phyloP scores from a whole-genome alignment of 1,284 basidiomycete species.

The Austroboletus niveus region DNA sequence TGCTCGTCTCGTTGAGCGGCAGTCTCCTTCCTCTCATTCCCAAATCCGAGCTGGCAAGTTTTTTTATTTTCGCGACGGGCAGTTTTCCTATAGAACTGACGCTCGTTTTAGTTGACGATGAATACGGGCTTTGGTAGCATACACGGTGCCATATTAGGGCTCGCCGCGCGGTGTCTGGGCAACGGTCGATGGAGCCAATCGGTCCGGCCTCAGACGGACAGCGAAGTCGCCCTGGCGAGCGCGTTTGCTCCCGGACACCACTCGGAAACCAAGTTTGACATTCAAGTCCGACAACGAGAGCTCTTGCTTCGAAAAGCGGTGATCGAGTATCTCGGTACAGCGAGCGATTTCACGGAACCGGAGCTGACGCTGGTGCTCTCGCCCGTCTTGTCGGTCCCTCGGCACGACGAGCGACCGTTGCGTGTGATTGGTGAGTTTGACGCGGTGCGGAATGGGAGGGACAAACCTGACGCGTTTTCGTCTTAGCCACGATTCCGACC shows the following conservation, averaged over 20 bases:
- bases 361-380: slow-evolving; percentile 68
- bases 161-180: slow-evolving; percentile 78
- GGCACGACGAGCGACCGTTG: slow-evolving; percentile 44
- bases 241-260: slow-evolving; percentile 53
- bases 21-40: slow-evolving; percentile 67
- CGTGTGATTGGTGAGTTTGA: slow-evolving; percentile 39
- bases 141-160: slow-evolving; percentile 75
- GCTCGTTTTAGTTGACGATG: slow-evolving; percentile 47
- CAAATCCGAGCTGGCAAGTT: slow-evolving; percentile 73
- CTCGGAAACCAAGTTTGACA: slow-evolving; percentile 56
- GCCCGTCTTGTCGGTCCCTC: slow-evolving; percentile 50
- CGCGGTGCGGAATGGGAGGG: background rate
- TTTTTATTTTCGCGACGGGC: no score
- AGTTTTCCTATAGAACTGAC: slow-evolving; percentile 9
- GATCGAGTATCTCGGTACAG: slow-evolving; percentile 62
- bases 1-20: slow-evolving; percentile 71
- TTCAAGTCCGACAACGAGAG: slow-evolving; percentile 50
- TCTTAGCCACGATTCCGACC: slow-evolving; percentile 67
- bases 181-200: slow-evolving; percentile 56
- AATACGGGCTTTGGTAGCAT: slow-evolving; percentile 80
- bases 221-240: slow-evolving; percentile 59
- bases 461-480: background rate
- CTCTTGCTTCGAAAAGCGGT: slow-evolving; percentile 58
- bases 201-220: slow-evolving; percentile 69
- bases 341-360: slow-evolving; percentile 72